These are phyloP conservation scores for Sarcodon aspratus DNA, from an alignment of 768 basidiomycete genomes.

Conservation along the genomic window DNA sequence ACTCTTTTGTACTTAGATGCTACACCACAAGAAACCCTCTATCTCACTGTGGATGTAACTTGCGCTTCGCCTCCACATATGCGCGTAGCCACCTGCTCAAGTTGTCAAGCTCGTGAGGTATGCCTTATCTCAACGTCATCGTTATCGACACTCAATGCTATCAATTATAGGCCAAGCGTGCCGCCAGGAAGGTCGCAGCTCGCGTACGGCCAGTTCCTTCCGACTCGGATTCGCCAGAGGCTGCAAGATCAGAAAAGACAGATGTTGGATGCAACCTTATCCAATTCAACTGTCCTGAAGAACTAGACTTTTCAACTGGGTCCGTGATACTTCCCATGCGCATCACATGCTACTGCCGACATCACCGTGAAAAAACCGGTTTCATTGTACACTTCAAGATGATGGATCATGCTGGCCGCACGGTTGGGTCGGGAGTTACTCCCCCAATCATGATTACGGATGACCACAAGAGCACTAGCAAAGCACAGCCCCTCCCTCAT, in stretches of 20 bases:
- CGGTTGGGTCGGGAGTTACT: conserved; percentile 74
- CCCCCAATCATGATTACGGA: conserved; percentile 98
- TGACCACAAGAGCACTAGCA: conserved; percentile 81
- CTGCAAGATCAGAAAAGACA: conserved; percentile 33
- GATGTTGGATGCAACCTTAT: conserved; percentile 80
- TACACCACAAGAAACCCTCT: conserved; percentile 54
- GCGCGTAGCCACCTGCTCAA: conserved; percentile 73
- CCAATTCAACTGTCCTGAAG: conserved; percentile 89
- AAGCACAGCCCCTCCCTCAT: conserved; percentile 7
- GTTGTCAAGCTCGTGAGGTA: conserved; percentile 82
- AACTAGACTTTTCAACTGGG: conserved; percentile 81
- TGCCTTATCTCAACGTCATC: conserved; percentile 9
- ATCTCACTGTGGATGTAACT: conserved; percentile 62
- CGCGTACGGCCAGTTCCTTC: conserved; percentile 70
- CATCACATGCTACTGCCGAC: conserved; percentile 96
- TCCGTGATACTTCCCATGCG: conserved; percentile 85
- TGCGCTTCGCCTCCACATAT: conserved; percentile 75
- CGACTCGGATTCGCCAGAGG: conserved; percentile 60
- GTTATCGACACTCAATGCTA: conserved; percentile 2
- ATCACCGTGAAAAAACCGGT: conserved; percentile 94
- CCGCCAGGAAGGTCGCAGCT: conserved; percentile 80
- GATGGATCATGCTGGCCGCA: conserved; percentile 65
- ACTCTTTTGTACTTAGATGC: conserved; percentile 38
- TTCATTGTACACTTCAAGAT: conserved; percentile 87
- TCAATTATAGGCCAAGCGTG: conserved; percentile 64